Evolutionary conservation across 2,329 filamentous ascomycete genomes (phyloP), one percentile per base, ranked within the genome.

Genomic region (Claviceps monticola): DNA sequence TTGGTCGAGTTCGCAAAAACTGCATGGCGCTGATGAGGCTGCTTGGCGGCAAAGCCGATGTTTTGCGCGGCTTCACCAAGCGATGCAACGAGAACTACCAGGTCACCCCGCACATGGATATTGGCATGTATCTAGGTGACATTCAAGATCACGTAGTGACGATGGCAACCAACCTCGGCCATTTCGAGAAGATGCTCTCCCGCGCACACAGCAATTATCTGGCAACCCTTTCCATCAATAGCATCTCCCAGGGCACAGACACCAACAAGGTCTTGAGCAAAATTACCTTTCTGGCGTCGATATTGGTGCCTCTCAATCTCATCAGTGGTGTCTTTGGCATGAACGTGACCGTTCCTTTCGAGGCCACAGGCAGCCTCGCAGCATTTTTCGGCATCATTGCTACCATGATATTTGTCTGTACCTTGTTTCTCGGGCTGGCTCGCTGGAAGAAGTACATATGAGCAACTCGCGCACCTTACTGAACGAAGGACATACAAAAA

Each of bases 101-200:
- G 58, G 86, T 97, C 50, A 95, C 93, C 1, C 93, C 93, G 6
- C 86, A 90, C 47, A 93, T 93, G 71, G 93, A 98, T 64, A 95
- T 98, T 58, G 93, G 90, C 21, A 80, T 98, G 61, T 98, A 98
- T 64, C 79, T 98, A 38, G 88, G 88, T 62, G 93, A 98, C 70
- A 96, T 98, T 57, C 93, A 98, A 68, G 93, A 98, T 70, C 93
- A 98, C 77, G 91, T 98, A 50, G 88, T 98, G 54, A 98, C 93
- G 46, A 97, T 97, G 91, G 95, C 95, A 79, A 93, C 87, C 59
- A 98, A 95, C 68, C 70, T 98, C 60, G 82, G 82, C 1, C 93
- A 98, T 66, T 96, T 95, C 60, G 93, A 98, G 67, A 97, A 97
- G 75, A 96, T 98, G 78, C 78, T 98, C 48, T 90, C 86, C 29